Evolutionary conservation across 129 eudicot species (phyloP), one percentile per base, ranked within the genome.

Genomic region (Rutidosis leptorrhynchoides): DNA sequence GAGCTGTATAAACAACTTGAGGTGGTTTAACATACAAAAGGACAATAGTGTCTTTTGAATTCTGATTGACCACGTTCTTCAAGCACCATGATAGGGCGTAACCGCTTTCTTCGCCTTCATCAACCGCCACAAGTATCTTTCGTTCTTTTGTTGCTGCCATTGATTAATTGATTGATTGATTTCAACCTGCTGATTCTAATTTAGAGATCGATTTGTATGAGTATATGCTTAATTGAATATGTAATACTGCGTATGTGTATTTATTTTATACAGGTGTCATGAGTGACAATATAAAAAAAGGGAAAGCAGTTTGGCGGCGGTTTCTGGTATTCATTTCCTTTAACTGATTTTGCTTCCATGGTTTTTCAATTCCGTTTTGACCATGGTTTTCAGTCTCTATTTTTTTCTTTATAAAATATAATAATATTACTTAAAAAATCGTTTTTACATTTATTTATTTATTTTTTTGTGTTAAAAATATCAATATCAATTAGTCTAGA

Each of bases 1-100:
- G 70, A 71, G 83, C 75, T 30, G 93, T 19, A 78, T 84, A 81
- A 17, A 87, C 72, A 12, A 73, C 42, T 2, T 66, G 46, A 14
- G 88, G 82, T 0, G 90, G 87, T 61, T 85, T 85, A 11, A 78
- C 96, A 54, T 78, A 89, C 30, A 87, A 75, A 51, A 90, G 84
- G 24, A 87, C 46, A 37, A 87, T 61, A 73, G 82, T 83, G 57
- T 87, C 90, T 17, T 75, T 72, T 17, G 79, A 71, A 64, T 74
- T 55, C 37, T 57, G 58, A n/a, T 33, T 0, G 3, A 71, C 64
- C 1, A 90, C 10, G 59, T 90, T 86, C 24, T 79, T 65, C 2
- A 87, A 79, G 33, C 93, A 87, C 97, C 97, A 90, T 4, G 87
- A 76, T 1, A 90, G 82, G 0, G 97, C 97, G 56, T 90, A 84